These are phyloP conservation scores for Sonneratia caseolaris DNA, from an alignment of 345 rosid genomes.

Conservation along the genomic window DNA sequence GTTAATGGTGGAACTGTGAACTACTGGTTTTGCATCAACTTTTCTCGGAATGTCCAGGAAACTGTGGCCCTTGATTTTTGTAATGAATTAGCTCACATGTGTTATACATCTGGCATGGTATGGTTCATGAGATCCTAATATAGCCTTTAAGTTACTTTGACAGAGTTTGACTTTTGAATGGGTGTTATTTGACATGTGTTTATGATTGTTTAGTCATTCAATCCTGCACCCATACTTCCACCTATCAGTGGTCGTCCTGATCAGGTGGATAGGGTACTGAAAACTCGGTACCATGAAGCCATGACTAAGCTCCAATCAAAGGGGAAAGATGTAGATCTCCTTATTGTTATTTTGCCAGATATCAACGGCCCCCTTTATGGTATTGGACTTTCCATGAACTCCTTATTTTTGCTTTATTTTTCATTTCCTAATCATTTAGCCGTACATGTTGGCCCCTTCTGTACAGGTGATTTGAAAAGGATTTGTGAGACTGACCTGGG, in stretches of 20 bases:
- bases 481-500: constrained; percentile 99
- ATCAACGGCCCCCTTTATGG: constrained; percentile 96
- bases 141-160: not conserved
- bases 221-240: constrained; percentile 68
- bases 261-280: constrained; percentile 76
- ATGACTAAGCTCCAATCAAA: constrained; percentile 45
- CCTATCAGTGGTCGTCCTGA: constrained; percentile 68
- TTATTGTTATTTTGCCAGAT: constrained; percentile 91
- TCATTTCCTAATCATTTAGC: not conserved
- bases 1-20: constrained; percentile 89
- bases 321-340: constrained; percentile 86
- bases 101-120: constrained; percentile 90
- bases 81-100: constrained; percentile 90
- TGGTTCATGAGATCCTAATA: not conserved
- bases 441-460: not conserved
- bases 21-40: constrained; percentile 87
- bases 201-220: constrained; percentile 45
- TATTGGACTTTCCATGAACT: constrained; percentile 15
- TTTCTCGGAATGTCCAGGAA: constrained; percentile 75
- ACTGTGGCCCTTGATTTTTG: constrained; percentile 67
- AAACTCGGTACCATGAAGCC: constrained; percentile 80
- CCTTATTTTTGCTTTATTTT: not conserved
- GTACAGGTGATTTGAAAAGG: constrained; percentile 84
- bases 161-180: not conserved
- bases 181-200: constrained; percentile 1